Evolutionary conservation across 768 basidiomycete genomes (phyloP).

Genomic region (Termitomyces sp.): DNA sequence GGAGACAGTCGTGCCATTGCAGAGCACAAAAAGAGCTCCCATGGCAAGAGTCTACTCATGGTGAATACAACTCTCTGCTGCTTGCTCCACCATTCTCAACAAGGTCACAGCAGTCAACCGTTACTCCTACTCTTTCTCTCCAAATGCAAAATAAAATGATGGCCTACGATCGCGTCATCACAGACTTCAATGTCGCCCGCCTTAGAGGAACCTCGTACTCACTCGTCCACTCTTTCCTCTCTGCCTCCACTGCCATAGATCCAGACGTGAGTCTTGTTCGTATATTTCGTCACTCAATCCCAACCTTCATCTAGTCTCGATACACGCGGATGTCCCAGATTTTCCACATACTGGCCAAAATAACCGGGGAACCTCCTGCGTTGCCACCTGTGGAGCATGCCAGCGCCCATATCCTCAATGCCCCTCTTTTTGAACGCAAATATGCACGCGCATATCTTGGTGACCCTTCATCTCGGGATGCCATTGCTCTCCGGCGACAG

Average conservation of each 20-base stretch:
- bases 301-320: slow-evolving; percentile 29
- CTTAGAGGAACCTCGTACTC: slow-evolving; percentile 70
- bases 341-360: slow-evolving; percentile 70
- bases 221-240: slow-evolving; percentile 64
- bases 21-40: slow-evolving; percentile 59
- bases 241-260: slow-evolving; percentile 56
- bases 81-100: background rate
- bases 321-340: slow-evolving; percentile 60
- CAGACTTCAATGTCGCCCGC: slow-evolving; percentile 71
- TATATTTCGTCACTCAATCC: background rate
- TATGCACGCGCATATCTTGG: slow-evolving; percentile 77
- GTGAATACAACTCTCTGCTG: slow-evolving; percentile 27
- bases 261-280: slow-evolving; percentile 42
- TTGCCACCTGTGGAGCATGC: slow-evolving; percentile 76
- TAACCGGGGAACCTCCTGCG: slow-evolving; percentile 70
- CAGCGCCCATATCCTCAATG: slow-evolving; percentile 76
- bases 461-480: slow-evolving; percentile 57
- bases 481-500: slow-evolving; percentile 57
- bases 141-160: slow-evolving; percentile 96
- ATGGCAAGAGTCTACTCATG: slow-evolving; percentile 48
- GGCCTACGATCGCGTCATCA: slow-evolving; percentile 83
- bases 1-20: slow-evolving; percentile 49
- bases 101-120: slow-evolving; percentile 21
- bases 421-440: slow-evolving; percentile 76
- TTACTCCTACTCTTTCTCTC: slow-evolving; percentile 51